Percentiles rank a stretch among this genome's conserved stretches.
These are phyloP conservation scores for Melanogaster broomeanus DNA, from an alignment of 768 basidiomycete species.

Conservation along the genomic window DNA sequence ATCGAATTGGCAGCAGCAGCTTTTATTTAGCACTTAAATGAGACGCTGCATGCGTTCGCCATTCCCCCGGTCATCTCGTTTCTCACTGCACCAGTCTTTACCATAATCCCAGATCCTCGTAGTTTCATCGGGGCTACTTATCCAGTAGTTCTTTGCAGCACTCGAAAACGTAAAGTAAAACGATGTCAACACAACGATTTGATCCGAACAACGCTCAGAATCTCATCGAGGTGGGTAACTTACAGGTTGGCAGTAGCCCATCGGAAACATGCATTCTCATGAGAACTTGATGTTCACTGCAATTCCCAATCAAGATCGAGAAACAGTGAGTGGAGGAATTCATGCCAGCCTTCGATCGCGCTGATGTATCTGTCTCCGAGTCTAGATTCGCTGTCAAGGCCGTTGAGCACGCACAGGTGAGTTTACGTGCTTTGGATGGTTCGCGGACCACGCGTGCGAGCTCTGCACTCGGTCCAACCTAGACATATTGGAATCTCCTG, in stretches of 20 bases:
- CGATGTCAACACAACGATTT: slow-evolving; percentile 58
- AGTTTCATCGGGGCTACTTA: not conserved
- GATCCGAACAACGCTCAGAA: slow-evolving; percentile 94
- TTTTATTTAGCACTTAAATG: not conserved
- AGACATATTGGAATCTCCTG: slow-evolving; percentile 96
- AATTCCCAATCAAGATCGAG: slow-evolving; percentile 67
- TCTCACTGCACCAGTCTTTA: not conserved
- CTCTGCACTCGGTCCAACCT: slow-evolving; percentile 11
- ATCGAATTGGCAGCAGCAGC: not conserved
- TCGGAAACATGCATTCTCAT: slow-evolving; percentile 22
- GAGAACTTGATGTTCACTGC: slow-evolving; percentile 5
- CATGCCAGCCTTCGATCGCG: not conserved
- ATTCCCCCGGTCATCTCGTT: slow-evolving; percentile 1
- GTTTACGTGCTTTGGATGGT: slow-evolving; percentile 24
- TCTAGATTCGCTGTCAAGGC: slow-evolving; percentile 66
- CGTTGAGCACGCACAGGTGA: slow-evolving; percentile 93
- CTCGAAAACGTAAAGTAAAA: slow-evolving; percentile 23
- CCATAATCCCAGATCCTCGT: not conserved
- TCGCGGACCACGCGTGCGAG: slow-evolving; percentile 3
- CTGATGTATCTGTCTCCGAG: slow-evolving; percentile 12
- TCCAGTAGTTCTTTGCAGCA: not conserved
- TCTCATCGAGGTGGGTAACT: slow-evolving; percentile 69
- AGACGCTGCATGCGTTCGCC: not conserved
- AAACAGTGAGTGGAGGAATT: slow-evolving; percentile 70
- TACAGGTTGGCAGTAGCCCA: slow-evolving; percentile 5